phyloP scores from a whole-genome alignment of 148 eudicot genomes.

The Rhododendron henanense region DNA sequence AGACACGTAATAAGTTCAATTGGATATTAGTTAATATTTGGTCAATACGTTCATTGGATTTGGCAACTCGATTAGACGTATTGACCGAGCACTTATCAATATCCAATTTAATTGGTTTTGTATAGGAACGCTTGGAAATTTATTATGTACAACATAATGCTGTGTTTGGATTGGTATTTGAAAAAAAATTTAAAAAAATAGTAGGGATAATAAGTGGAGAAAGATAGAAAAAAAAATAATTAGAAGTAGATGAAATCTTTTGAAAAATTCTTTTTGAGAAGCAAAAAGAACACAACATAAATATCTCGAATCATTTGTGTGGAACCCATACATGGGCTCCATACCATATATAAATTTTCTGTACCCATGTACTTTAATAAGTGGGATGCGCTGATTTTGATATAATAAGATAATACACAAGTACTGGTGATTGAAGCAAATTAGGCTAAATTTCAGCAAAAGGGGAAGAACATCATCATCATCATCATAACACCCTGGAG shows the following conservation, averaged over 20 bases:
- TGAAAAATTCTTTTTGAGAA: too few species aligned
- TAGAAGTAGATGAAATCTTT: too few species aligned
- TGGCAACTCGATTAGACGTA: neutral
- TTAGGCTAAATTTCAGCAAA: slow-evolving; percentile 4
- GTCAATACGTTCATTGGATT: neutral
- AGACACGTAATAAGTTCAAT: too few species aligned
- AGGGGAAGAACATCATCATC: neutral
- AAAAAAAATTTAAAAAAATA: too few species aligned
- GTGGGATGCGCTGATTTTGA: neutral
- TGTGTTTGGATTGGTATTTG: too few species aligned
- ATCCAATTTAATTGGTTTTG: too few species aligned
- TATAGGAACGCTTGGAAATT: neutral
- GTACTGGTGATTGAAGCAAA: neutral
- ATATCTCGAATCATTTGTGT: too few species aligned
- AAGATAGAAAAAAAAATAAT: too few species aligned
- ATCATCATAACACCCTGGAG: neutral
- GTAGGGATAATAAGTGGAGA: too few species aligned
- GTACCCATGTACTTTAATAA: neutral
- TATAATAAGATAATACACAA: neutral
- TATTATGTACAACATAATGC: too few species aligned
- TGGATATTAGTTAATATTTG: neutral
- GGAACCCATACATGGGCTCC: too few species aligned
- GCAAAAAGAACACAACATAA: too few species aligned
- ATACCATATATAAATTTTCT: neutral
- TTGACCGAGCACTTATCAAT: neutral